A percentile compares a stretch with the other conserved stretches of the same genome.
Conservation (phyloP, 2,329 filamentous ascomycete species). For the Exophiala mesophila region DNA sequence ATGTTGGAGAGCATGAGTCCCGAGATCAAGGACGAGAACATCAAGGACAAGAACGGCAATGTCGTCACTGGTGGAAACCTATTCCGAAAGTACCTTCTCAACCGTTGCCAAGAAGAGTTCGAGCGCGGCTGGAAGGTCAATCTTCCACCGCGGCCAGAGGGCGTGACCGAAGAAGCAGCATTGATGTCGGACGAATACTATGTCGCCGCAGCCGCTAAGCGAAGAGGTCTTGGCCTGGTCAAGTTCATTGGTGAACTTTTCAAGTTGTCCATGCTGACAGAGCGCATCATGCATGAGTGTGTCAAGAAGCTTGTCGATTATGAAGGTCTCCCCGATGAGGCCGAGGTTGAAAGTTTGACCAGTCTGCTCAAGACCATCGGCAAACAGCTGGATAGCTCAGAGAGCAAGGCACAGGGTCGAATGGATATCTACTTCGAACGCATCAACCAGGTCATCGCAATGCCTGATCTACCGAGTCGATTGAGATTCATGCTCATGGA, state of each 20-base stretch:
- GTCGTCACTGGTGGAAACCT: constrained; percentile 87
- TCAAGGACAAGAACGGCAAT: constrained; percentile 82
- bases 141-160: constrained; percentile 72
- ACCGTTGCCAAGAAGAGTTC: constrained; percentile 97
- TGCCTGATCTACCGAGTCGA: constrained; percentile 77
- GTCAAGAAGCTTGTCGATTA: constrained; percentile 96
- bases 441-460: constrained; percentile 75
- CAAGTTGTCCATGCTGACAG: constrained; percentile 97
- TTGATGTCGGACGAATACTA: constrained; percentile 98
- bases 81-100: constrained; percentile 98
- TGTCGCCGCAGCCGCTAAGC: constrained; percentile 84
- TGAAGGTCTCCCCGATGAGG: constrained; percentile 86
- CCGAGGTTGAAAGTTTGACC: constrained; percentile 90
- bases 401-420: constrained; percentile 73
- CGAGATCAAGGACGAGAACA: constrained; percentile 91
- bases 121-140: constrained; percentile 95
- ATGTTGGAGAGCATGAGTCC: constrained; percentile 95
- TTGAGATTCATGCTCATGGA: constrained; percentile 97
- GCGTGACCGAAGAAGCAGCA: constrained; percentile 63
- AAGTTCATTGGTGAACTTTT: constrained; percentile 99
- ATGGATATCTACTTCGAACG: constrained; percentile 93
- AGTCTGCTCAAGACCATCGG: constrained; percentile 92
- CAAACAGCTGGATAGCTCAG: constrained; percentile 68
- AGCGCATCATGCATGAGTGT: constrained; percentile 99
- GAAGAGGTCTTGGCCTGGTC: constrained; percentile 92